Base-by-base conservation (phyloP, 352 stramenopile species). In the Globisporangium mamillatum region DNA sequence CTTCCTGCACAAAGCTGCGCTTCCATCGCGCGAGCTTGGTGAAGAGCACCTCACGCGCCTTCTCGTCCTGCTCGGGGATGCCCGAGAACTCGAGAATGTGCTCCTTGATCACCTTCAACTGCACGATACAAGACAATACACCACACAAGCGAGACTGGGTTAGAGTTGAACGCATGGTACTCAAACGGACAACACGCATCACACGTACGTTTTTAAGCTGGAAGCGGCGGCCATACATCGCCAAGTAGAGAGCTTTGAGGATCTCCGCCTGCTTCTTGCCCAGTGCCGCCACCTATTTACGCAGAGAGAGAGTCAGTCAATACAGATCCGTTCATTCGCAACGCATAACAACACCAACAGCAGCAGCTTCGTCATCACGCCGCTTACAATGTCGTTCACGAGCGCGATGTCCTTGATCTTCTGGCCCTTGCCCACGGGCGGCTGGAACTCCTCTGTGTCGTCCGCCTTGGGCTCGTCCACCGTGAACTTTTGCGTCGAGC, bases 31-130 rank as follows among this genome's bases (percentile, higher is more conserved):
- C 72, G 50, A 92, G 86, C 67, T 92, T 93, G 55, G 54, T 73
- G n/a, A 79, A 48, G 14, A 94, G 64, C 10, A 81, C 60, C 60
- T 91, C 81, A 22, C 79, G 87, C 9, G 76, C 81, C 79, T 90
- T 91, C 14, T 89, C 76, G 68, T 89, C 80, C 41, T 86, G 79
- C 32, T 92, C 77, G 4, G 66, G 65, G 57, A 82, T 77, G 53
- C 87, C 87, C 16, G 84, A 88, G 70, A 93, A 94, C 34, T 91
- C 83, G 48, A 94, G 73, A 61, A 94, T 81, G 48, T 94, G 84
- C 65, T 93, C 80, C 73, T 93, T 94, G 60, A 92, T 92, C 29
- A 77, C 62, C 72, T 89, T 90, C 60, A 92, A 69, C 87, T 94
- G 53, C 54, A 46, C 4, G 38, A 16, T 46, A 46, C 36, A 46